Percentiles rank a stretch among this genome's conserved stretches.
Conservation (phyloP, 495 filamentous ascomycete genomes). For the Hypomontagnella monticulosa region DNA sequence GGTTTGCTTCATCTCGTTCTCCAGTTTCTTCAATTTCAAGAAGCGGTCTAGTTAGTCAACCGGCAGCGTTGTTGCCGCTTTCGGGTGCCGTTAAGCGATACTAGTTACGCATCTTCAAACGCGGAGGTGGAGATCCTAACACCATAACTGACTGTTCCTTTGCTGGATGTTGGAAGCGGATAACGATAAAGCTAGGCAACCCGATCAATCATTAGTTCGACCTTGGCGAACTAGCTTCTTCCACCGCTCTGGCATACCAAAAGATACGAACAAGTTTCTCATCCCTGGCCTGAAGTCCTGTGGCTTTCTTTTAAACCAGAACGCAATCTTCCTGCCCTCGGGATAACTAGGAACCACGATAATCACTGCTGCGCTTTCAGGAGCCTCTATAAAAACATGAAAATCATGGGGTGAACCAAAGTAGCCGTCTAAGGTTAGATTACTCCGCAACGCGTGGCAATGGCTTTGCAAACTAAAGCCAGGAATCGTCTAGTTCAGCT, state of each 20-base stretch:
- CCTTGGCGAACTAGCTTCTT: no score
- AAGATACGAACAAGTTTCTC: neutral
- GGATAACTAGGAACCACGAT: conserved; percentile 17
- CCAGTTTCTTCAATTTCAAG: neutral
- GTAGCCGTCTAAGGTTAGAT: conserved; percentile 33
- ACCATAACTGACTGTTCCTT: neutral
- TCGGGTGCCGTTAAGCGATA: conserved; percentile 19
- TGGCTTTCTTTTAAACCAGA: neutral
- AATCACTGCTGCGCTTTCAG: conserved; percentile 10
- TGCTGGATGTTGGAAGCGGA: neutral
- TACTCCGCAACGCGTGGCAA: conserved; percentile 34
- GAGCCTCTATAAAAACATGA: conserved; percentile 3
- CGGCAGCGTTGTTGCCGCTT: conserved; percentile 1
- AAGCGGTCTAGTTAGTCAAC: conserved; percentile 8
- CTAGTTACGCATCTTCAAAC: conserved; percentile 8
- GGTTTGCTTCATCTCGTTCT: neutral
- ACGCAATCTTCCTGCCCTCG: conserved; percentile 4
- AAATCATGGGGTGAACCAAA: conserved; percentile 21
- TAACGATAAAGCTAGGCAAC: no score
- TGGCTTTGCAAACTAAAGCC: conserved; percentile 32
- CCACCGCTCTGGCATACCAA: no score
- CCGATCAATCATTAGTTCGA: no score
- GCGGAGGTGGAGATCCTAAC: conserved; percentile 11
- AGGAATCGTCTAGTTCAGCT: conserved; percentile 32
- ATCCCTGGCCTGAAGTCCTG: neutral